Percentiles rank a stretch among this genome's conserved stretches.
phyloP scores from a whole-genome alignment of 1,284 basidiomycete genomes.

The Rhodotorula sp. region DNA sequence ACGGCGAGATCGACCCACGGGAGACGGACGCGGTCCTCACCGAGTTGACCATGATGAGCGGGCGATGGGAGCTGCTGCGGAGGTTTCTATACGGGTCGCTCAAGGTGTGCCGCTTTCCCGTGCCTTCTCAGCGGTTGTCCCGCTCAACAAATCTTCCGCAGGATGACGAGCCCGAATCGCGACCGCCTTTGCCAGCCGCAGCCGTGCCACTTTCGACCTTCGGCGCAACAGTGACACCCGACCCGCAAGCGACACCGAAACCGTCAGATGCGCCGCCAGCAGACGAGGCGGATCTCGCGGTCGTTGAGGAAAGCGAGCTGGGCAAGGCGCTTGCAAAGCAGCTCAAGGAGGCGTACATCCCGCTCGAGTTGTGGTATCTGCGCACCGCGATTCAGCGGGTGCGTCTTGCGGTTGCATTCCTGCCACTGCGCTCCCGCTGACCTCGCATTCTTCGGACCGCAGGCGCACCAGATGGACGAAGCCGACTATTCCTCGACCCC shows the following conservation, averaged over 20 bases:
- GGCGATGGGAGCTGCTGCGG: slow-evolving; percentile 87
- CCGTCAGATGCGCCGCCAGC: slow-evolving; percentile 23
- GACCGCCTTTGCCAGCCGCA: not conserved
- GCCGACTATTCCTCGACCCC: slow-evolving; percentile 63
- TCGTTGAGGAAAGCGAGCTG: slow-evolving; percentile 59
- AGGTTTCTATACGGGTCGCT: slow-evolving; percentile 75
- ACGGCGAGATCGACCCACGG: slow-evolving; percentile 73
- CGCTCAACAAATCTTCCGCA: not conserved
- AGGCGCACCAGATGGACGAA: slow-evolving; percentile 62
- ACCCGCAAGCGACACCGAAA: not conserved
- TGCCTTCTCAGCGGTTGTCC: not conserved
- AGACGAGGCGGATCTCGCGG: slow-evolving; percentile 46
- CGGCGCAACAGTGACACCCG: slow-evolving; percentile 1
- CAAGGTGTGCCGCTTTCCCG: slow-evolving; percentile 53
- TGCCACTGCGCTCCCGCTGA: slow-evolving; percentile 45
- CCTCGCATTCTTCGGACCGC: not conserved
- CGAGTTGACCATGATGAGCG: slow-evolving; percentile 83
- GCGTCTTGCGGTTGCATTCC: slow-evolving; percentile 20
- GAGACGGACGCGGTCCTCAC: slow-evolving; percentile 86
- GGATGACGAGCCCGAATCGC: slow-evolving; percentile 37
- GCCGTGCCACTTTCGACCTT: not conserved
- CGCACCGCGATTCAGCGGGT: slow-evolving; percentile 87
- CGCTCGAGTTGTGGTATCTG: slow-evolving; percentile 89
- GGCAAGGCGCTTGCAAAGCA: slow-evolving; percentile 68
- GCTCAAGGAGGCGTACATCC: slow-evolving; percentile 74